Evolutionary conservation across 352 stramenopile genomes (phyloP).

Genomic region (Phytophthora hibernalis): DNA sequence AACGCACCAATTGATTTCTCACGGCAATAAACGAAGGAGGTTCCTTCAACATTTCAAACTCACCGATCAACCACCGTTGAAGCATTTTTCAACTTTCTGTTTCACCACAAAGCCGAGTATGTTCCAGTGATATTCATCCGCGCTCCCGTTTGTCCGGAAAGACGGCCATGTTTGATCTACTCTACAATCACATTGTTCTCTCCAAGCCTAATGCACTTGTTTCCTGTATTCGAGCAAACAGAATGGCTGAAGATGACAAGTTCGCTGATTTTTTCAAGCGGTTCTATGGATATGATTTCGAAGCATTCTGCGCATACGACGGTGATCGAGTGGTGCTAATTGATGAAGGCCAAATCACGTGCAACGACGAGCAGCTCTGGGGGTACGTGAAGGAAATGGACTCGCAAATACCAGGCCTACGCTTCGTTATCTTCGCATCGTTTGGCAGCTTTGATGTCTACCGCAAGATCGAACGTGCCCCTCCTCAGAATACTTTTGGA

Average conservation of each 20-base stretch:
- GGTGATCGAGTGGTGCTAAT: conserved; percentile 28
- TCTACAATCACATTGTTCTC: conserved; percentile 40
- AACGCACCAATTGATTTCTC: no score
- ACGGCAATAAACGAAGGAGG: no score
- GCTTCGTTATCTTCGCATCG: conserved; percentile 40
- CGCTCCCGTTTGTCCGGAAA: conserved; percentile 38
- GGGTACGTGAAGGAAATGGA: neutral
- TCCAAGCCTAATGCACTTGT: conserved; percentile 28
- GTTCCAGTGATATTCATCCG: neutral
- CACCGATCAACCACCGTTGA: no score
- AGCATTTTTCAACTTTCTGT: no score
- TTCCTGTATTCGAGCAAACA: conserved; percentile 21
- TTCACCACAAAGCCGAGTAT: no score
- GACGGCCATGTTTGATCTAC: conserved; percentile 34
- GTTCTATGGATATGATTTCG: conserved; percentile 30
- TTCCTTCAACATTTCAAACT: no score
- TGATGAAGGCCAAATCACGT: conserved; percentile 32
- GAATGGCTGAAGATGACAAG: conserved; percentile 17
- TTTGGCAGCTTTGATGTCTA: conserved; percentile 23
- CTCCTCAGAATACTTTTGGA: conserved; percentile 34
- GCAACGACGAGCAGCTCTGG: conserved; percentile 35
- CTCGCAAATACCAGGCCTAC: conserved; percentile 18
- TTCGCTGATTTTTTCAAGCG: conserved; percentile 32
- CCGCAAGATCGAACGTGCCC: conserved; percentile 19
- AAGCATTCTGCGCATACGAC: conserved; percentile 21